phyloP scores from a whole-genome alignment of 1,139 yeast genomes.

The Debaryomycetaceae sp. region DNA sequence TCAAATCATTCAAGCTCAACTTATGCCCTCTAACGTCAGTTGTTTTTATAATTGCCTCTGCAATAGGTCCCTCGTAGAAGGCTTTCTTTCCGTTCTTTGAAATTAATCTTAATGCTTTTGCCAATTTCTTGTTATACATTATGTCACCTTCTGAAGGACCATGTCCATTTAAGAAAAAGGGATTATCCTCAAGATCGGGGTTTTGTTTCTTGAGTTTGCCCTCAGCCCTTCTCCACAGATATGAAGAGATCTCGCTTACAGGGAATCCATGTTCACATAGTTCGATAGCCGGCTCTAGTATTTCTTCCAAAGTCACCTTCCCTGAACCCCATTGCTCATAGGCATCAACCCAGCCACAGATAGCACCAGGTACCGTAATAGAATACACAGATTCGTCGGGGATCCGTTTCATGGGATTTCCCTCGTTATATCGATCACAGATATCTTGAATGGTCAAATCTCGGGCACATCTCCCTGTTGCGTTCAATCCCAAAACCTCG shows the following conservation, averaged over 20 bases:
- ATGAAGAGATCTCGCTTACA: slow-evolving; percentile 56
- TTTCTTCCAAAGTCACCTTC: slow-evolving; percentile 53
- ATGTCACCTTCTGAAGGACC: slow-evolving; percentile 62
- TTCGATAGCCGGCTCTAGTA: slow-evolving; percentile 67
- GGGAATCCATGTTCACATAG: slow-evolving; percentile 69
- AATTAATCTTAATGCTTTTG: slow-evolving; percentile 49
- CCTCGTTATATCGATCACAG: slow-evolving; percentile 36
- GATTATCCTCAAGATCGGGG: slow-evolving; percentile 24
- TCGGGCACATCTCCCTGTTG: slow-evolving; percentile 70
- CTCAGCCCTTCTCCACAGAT: slow-evolving; percentile 46
- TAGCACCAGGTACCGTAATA: slow-evolving; percentile 74
- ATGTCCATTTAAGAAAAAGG: slow-evolving; percentile 29
- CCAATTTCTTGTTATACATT: slow-evolving; percentile 50
- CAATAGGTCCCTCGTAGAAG: slow-evolving; percentile 66
- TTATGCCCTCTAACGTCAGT: slow-evolving; percentile 54
- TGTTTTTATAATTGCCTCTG: slow-evolving; percentile 58
- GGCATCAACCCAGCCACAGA: slow-evolving; percentile 76
- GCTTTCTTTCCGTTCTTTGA: slow-evolving; percentile 60
- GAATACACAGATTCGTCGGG: slow-evolving; percentile 52
- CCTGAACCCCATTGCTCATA: slow-evolving; percentile 71
- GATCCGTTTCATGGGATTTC: slow-evolving; percentile 39
- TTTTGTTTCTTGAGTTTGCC: slow-evolving; percentile 38
- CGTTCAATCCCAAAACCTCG: slow-evolving; percentile 66
- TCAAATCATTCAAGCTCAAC: slow-evolving; percentile 53
- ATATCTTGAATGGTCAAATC: slow-evolving; percentile 49